Evolutionary conservation across 345 rosid genomes (phyloP), one percentile per base, ranked within the genome.

Genomic region (Salix purpurea): DNA sequence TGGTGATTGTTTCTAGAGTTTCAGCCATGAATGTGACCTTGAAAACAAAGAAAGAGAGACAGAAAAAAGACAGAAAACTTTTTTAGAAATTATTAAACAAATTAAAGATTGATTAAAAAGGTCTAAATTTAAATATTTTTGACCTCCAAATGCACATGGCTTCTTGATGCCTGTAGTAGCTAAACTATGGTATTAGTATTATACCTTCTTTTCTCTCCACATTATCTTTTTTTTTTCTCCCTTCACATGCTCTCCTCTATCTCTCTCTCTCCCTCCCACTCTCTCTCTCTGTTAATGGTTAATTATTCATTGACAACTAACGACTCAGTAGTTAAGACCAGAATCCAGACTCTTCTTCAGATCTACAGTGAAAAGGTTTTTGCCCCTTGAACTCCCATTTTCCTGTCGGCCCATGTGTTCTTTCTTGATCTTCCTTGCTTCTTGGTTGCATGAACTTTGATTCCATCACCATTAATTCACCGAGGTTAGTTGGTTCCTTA

Each of bases 71-170:
- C 8, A 23, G 28, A 42, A 56, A 44, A 21, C 11, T 34, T 70
- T 13, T 52, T 23, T 74, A 39, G 28, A 48, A 26, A 70, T 65
- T 26, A 56, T 26, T 70, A 77, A 61, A 83, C 60, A 76, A 77
- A 34, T 68, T 36, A 60, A 54, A 65, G 19, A 37, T n/a, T 54
- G 32, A 58, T 21, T 6, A 6, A 79, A 77, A 82, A 52, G 68
- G 79, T 69, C 74, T 7, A 52, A 52, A 52, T 58, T 58, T 58
- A 74, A 72, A 74, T 86, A 69, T 72, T 87, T 81, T 89, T 87
- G 85, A 88, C 95, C 87, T 90, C 91, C 85, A 77, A 75, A 58
- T 69, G 92, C 90, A 88, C 89, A 85, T 88, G 93, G 91, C 85
- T 84, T 78, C 86, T 84, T 75, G 85, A 70, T 64, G 52, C 78